phyloP scores from a whole-genome alignment of 1,139 yeast species.

The Suhomyces choctaworum region DNA sequence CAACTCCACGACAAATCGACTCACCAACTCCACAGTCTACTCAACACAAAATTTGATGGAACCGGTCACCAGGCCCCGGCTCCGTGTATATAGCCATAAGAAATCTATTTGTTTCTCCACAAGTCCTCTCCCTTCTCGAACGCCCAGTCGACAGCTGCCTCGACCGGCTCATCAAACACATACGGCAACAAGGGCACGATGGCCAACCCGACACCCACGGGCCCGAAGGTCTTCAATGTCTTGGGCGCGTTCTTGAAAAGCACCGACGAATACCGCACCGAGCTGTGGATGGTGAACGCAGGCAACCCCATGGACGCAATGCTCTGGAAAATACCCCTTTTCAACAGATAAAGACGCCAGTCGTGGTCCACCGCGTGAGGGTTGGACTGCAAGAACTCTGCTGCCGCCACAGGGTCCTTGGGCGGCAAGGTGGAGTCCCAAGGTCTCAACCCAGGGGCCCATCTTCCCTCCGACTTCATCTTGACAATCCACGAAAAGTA shows the following conservation, averaged over 20 bases:
- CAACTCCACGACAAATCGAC: too few relatives aligned
- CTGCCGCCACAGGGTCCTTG: conserved; percentile 42
- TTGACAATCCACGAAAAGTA: conserved; percentile 77
- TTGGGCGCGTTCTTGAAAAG: conserved; percentile 50
- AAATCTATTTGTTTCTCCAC: too few relatives aligned
- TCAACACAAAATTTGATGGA: too few relatives aligned
- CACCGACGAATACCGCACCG: conserved; percentile 68
- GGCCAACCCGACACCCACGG: conserved; percentile 73
- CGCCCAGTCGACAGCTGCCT: conserved; percentile 60
- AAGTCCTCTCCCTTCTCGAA: conserved; percentile 58
- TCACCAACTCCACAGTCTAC: too few relatives aligned
- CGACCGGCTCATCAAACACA: conserved; percentile 81
- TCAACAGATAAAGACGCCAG: conserved; percentile 64
- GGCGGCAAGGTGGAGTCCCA: conserved; percentile 59
- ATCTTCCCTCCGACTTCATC: conserved; percentile 65
- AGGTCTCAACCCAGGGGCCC: conserved; percentile 62
- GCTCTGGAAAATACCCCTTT: conserved; percentile 77
- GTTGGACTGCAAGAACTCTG: conserved; percentile 27
- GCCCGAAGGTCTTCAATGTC: conserved; percentile 62
- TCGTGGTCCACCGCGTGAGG: conserved; percentile 46
- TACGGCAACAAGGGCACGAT: conserved; percentile 80
- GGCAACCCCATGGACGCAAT: conserved; percentile 87
- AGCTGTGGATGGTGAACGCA: conserved; percentile 79
- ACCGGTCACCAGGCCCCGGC: too few relatives aligned
- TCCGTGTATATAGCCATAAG: too few relatives aligned